phyloP scores from a whole-genome alignment of 257 asterid genomes.

The Leptodermis oblonga region DNA sequence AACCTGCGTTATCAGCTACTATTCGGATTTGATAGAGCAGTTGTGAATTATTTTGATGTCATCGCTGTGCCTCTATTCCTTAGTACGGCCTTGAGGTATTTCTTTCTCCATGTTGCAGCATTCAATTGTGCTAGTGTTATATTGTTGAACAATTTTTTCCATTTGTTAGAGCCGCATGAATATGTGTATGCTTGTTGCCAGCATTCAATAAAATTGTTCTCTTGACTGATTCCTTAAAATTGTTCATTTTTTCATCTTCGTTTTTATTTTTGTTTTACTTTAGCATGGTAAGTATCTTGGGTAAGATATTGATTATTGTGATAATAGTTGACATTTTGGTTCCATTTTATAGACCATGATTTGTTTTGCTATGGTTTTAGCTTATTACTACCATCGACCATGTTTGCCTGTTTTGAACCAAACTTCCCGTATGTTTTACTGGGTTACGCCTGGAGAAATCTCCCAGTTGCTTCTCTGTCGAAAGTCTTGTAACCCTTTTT shows the following conservation, averaged over 20 bases:
- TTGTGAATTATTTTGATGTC: slow-evolving; percentile 74
- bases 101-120: background rate
- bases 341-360: background rate
- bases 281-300: background rate
- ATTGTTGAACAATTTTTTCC: background rate
- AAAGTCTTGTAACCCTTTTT: too few species aligned
- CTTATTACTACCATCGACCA: too few species aligned
- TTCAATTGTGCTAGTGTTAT: background rate
- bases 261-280: background rate
- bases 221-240: background rate
- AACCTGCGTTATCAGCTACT: slow-evolving; percentile 86
- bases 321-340: too few species aligned
- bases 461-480: background rate
- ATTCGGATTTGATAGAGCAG: slow-evolving; percentile 79
- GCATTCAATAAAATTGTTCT: background rate
- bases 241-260: background rate
- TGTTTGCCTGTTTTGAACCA: too few species aligned
- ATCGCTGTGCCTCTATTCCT: slow-evolving; percentile 79
- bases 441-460: too few species aligned
- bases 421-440: too few species aligned
- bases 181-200: background rate
- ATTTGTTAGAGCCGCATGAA: background rate
- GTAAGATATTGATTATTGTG: background rate
- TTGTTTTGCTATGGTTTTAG: too few species aligned
- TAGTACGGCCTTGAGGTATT: slow-evolving; percentile 83